Conservation (phyloP, 2,329 filamentous ascomycete species). For the Colletotrichum horii region DNA sequence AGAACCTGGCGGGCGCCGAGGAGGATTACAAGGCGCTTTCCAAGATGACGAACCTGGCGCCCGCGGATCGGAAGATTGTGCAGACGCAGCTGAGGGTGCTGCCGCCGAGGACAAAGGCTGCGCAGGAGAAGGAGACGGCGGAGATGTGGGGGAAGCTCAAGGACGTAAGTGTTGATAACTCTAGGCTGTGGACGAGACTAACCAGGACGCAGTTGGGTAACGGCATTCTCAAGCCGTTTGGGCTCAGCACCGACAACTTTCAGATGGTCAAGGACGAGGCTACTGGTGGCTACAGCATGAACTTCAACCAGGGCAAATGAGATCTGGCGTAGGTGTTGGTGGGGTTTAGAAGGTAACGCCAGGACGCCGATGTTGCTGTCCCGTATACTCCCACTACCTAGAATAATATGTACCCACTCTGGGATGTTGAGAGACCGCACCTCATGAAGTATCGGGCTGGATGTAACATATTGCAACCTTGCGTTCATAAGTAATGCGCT, state of each 20-base stretch:
- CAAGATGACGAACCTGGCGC: conserved; percentile 63
- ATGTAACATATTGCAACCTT: not conserved
- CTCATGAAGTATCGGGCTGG: rapidly evolving
- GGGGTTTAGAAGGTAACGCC: not conserved
- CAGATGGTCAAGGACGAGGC: conserved; percentile 91
- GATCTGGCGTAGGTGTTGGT: not conserved
- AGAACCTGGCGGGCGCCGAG: conserved; percentile 75
- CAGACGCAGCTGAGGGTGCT: conserved; percentile 68
- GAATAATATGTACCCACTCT: not conserved
- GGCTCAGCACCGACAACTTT: conserved; percentile 92
- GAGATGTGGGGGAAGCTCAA: conserved; percentile 99
- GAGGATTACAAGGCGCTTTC: conserved; percentile 79
- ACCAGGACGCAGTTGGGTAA: conserved; percentile 71
- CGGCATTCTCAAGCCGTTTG: conserved; percentile 90
- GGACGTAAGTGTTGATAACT: conserved; percentile 54
- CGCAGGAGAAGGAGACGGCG: conserved; percentile 85
- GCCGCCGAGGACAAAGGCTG: conserved; percentile 73
- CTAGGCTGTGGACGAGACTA: not conserved
- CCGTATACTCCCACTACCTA: rapidly evolving
- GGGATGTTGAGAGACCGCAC: rapidly evolving
- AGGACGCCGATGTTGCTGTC: not conserved
- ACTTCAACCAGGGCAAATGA: conserved; percentile 63
- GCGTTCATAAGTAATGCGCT: rapidly evolving
- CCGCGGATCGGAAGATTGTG: conserved; percentile 72
- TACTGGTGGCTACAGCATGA: conserved; percentile 92